A percentile compares a stretch with the other conserved stretches of the same genome.
Conservation (phyloP, 1,139 yeast species). For the Suhomyces terraborum region DNA sequence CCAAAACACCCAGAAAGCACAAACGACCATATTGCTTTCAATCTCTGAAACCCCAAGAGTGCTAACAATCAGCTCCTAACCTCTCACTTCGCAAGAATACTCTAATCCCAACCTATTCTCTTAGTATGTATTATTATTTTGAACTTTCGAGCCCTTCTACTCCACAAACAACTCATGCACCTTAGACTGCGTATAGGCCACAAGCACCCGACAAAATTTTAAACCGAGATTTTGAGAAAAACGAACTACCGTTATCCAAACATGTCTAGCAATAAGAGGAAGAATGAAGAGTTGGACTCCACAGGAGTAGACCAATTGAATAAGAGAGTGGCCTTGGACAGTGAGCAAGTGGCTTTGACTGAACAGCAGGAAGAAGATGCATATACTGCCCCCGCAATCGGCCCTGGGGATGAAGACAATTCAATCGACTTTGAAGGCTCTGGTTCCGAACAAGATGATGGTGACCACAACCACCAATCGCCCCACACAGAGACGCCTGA, state of each 20-base stretch:
- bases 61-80: too few species aligned
- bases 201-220: constrained; percentile 9
- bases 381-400: constrained; percentile 44
- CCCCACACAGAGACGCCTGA: background rate
- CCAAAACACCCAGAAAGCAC: too few species aligned
- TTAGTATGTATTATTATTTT: background rate
- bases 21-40: too few species aligned
- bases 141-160: background rate
- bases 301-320: constrained; percentile 38
- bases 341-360: constrained; percentile 42
- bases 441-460: background rate
- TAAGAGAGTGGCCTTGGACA: constrained; percentile 74
- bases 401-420: constrained; percentile 19
- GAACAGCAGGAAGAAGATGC: constrained; percentile 42
- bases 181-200: constrained; percentile 2
- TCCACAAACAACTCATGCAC: background rate
- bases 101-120: too few species aligned
- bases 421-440: constrained; percentile 5
- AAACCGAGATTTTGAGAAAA: constrained; percentile 5
- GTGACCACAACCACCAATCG: background rate
- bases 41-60: too few species aligned
- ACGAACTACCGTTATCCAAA: background rate
- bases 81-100: too few species aligned
- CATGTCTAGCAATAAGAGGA: constrained; percentile 52
- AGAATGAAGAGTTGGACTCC: constrained; percentile 54